Conservation (phyloP, 208 protist genomes). For the Leishmania guyanensis region DNA sequence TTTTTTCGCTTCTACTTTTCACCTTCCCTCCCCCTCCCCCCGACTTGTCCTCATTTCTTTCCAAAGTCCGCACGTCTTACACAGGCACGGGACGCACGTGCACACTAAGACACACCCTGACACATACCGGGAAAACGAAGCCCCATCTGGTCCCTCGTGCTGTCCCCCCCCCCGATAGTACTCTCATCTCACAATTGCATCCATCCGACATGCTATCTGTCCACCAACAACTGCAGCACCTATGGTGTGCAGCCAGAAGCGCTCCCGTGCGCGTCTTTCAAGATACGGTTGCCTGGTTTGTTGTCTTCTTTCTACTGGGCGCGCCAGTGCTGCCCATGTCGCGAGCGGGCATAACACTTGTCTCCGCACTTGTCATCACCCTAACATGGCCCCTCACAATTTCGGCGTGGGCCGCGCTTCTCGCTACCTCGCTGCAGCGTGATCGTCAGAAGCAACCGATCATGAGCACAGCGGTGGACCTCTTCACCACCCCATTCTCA, state of each 20-base stretch:
- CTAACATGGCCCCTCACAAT: slow-evolving; percentile 27
- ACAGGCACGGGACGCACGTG: neutral
- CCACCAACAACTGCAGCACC: neutral
- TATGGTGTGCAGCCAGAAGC: neutral
- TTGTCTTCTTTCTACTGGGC: slow-evolving; percentile 29
- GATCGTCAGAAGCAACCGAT: slow-evolving; percentile 5
- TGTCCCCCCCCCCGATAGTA: no score
- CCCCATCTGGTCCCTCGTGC: neutral
- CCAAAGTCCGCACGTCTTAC: neutral
- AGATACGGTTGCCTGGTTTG: slow-evolving; percentile 22
- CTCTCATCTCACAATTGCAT: neutral
- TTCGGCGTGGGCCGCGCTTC: neutral
- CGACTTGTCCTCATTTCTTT: neutral
- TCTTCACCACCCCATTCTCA: slow-evolving; percentile 10
- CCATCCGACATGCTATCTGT: neutral
- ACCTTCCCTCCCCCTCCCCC: no score
- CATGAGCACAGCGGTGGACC: slow-evolving; percentile 10
- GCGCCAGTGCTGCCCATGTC: slow-evolving; percentile 16
- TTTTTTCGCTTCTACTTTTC: neutral
- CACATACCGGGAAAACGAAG: neutral
- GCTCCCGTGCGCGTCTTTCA: neutral
- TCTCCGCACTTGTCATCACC: slow-evolving; percentile 15
- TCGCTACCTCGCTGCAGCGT: slow-evolving; percentile 4
- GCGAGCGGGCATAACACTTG: slow-evolving; percentile 9
- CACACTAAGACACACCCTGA: slow-evolving; percentile 10